Conservation (phyloP, 352 stramenopile species). For the Globisporangium okanoganense region DNA sequence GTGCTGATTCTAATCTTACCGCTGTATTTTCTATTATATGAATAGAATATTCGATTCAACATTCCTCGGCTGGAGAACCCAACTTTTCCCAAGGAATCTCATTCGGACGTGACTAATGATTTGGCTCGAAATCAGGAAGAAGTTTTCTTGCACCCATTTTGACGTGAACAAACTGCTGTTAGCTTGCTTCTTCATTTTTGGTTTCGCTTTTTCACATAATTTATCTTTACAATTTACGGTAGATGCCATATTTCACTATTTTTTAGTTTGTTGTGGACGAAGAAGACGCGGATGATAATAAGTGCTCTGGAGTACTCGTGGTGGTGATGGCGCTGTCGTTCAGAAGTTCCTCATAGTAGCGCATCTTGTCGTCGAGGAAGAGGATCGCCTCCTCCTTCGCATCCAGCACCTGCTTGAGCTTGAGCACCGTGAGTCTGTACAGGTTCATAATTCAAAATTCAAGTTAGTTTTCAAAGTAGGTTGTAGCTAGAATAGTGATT, state of each 20-base stretch:
- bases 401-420: conserved; percentile 50
- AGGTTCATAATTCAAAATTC: neutral
- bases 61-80: too few relatives aligned
- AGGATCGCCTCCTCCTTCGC: conserved; percentile 57
- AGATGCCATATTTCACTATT: neutral
- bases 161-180: too few relatives aligned
- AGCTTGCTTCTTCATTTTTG: too few relatives aligned
- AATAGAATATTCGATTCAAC: too few relatives aligned
- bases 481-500: neutral
- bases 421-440: conserved; percentile 48
- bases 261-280: neutral
- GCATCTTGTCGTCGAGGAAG: conserved; percentile 53
- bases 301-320: neutral
- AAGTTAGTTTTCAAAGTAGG: neutral
- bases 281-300: neutral
- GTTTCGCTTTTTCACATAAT: too few relatives aligned
- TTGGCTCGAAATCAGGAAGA: too few relatives aligned
- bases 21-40: too few relatives aligned
- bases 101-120: too few relatives aligned
- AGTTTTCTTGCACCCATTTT: too few relatives aligned
- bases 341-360: conserved; percentile 32
- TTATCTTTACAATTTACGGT: too few relatives aligned
- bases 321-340: neutral
- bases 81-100: too few relatives aligned
- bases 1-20: too few relatives aligned